Conservation (phyloP, 2,329 filamentous ascomycete species). For the Cercospora sp. region DNA sequence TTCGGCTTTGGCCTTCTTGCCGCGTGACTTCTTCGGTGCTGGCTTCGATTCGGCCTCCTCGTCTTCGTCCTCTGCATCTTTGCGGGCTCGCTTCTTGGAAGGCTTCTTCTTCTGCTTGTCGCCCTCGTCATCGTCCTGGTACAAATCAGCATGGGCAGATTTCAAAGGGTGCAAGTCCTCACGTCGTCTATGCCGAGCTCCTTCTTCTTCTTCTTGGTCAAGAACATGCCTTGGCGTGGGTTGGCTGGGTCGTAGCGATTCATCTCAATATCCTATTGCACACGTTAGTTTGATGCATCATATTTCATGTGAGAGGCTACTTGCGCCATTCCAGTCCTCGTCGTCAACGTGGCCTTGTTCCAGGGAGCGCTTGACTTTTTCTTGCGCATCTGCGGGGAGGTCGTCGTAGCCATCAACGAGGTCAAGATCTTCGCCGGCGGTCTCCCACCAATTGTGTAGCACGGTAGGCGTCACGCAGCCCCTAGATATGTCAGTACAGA, state of each 20-base stretch:
- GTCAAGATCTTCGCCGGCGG: constrained; percentile 61
- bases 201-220: constrained; percentile 38
- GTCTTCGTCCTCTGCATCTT: constrained; percentile 33
- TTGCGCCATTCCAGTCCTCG: constrained; percentile 85
- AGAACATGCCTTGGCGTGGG: constrained; percentile 37
- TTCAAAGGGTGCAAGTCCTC: not conserved
- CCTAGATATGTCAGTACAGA: constrained; percentile 53
- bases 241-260: constrained; percentile 64
- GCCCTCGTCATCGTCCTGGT: constrained; percentile 24
- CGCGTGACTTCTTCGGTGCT: constrained; percentile 21
- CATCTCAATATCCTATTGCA: constrained; percentile 66
- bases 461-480: constrained; percentile 82
- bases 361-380: constrained; percentile 72
- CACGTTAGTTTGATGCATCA: constrained; percentile 19
- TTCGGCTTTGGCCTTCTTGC: constrained; percentile 22
- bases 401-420: constrained; percentile 81
- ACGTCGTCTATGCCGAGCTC: constrained; percentile 23
- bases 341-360: constrained; percentile 77
- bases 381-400: constrained; percentile 65
- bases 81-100: constrained; percentile 31
- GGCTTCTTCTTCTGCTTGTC: constrained; percentile 36
- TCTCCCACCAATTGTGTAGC: constrained; percentile 64
- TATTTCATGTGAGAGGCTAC: constrained; percentile 40
- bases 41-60: constrained; percentile 26
- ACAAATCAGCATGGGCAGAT: constrained; percentile 14